Base-by-base conservation (phyloP, 805 yeast species). In the Wickerhamiella nectarea region DNA sequence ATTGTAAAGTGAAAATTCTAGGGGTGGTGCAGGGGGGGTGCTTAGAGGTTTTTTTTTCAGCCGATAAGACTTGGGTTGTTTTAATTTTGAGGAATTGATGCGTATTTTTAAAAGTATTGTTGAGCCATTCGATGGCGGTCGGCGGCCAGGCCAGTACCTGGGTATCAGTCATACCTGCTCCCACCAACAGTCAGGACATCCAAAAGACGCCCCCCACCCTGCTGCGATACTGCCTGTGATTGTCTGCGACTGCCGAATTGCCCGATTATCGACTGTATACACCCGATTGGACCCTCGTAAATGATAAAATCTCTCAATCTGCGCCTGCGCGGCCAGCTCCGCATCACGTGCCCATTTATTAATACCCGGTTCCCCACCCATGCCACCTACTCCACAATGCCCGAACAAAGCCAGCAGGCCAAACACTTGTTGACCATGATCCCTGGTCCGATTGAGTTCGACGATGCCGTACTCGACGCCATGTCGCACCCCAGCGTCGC, bases 401-500 rank as follows among this genome's bases (percentile, higher is more conserved):
- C 42, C 12, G 26, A 29, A 5, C 17, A 12, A 5, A 31, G 36
- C 34, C 35, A 50, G n/a, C 62, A 59, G 43, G 50, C 57, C 9
- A 45, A 48, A 18, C 69, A 66, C 49, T 57, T 65, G 24, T 56
- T 72, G 37, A 58, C 75, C 35, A 66, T 83, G 67, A 80, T 83
- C 52, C 91, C 94, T 15, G 94, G 94, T 31, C 94, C 94, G 48
- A 78, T 84, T 57, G 84, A 79, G 63, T 77, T 89, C 63, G 76
- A 86, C 40, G 84, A 81, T 51, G 72, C 67, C 41, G 96, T 87
- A 39, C 74, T 81, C 54, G 64, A 66, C 28, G 93, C 95, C 34
- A 78, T 80, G 80, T 67, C 83, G 33, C 76, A 81, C 34, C 91
- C 87, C 31, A 77, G 94, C 3, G 76, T 81, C 55, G 78, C 94